Evolutionary conservation across 352 stramenopile genomes (phyloP).

Genomic region (Phytophthora pistaciae): DNA sequence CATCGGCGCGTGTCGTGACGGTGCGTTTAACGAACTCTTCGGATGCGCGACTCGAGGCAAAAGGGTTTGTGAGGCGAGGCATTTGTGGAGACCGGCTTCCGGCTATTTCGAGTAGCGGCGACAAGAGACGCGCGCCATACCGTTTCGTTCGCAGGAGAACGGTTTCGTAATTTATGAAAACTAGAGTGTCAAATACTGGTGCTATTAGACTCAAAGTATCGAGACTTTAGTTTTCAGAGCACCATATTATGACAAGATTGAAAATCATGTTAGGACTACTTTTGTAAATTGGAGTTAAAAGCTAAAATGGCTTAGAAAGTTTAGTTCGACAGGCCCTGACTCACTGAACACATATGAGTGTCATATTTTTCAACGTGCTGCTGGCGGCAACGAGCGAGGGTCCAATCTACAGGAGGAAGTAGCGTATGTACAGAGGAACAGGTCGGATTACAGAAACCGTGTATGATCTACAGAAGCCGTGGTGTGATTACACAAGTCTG

Average conservation of each 20-base stretch:
- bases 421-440: too few species aligned
- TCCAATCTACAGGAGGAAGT: too few species aligned
- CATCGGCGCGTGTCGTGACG: constrained; percentile 9
- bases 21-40: neutral
- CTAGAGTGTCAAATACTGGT: neutral
- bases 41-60: constrained; percentile 1
- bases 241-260: neutral
- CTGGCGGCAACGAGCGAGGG: neutral
- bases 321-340: neutral
- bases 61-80: constrained; percentile 20
- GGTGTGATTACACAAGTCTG: too few species aligned
- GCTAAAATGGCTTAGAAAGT: neutral
- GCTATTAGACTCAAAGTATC: neutral
- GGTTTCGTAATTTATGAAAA: neutral
- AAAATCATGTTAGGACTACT: neutral
- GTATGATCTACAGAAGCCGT: too few species aligned
- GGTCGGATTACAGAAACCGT: too few species aligned
- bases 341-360: neutral
- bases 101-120: neutral
- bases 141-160: constrained; percentile 17
- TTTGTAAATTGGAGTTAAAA: neutral
- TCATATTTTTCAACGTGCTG: constrained; percentile 15
- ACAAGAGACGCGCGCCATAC: constrained; percentile 27
- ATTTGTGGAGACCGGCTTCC: neutral
- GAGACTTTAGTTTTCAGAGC: neutral